Conservation (phyloP, 768 basidiomycete genomes). For the Trametes sanguinea region DNA sequence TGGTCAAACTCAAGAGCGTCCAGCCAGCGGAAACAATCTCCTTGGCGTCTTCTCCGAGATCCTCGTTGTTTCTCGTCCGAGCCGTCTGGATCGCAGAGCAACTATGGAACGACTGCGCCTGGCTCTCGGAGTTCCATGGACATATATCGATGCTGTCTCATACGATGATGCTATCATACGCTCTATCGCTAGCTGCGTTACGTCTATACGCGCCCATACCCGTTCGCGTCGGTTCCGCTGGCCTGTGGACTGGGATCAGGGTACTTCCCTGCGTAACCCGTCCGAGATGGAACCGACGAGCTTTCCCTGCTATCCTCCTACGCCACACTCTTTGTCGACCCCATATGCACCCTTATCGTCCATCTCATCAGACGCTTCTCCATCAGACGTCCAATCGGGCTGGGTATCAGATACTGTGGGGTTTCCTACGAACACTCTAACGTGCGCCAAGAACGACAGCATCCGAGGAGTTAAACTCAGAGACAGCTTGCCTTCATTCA, state of each 20-base stretch:
- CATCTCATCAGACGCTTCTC: not conserved
- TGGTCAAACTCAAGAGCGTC: no score
- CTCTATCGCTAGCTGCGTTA: conserved; percentile 49
- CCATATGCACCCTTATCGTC: no score
- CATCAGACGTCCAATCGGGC: no score
- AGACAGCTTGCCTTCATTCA: conserved; percentile 44
- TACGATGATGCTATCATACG: conserved; percentile 41
- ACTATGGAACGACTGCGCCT: conserved; percentile 59
- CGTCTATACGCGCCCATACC: conserved; percentile 8
- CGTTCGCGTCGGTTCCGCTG: conserved; percentile 21
- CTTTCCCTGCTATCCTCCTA: not conserved
- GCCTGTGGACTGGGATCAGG: conserved; percentile 23
- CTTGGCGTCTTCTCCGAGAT: conserved; percentile 46
- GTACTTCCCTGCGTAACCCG: not conserved
- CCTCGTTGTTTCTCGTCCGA: conserved; percentile 63
- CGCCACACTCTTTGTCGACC: no score
- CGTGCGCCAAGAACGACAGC: conserved; percentile 40
- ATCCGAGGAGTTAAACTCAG: conserved; percentile 31
- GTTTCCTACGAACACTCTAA: conserved; percentile 31
- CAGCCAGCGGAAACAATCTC: no score
- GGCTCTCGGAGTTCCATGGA: conserved; percentile 52
- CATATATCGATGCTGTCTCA: conserved; percentile 52
- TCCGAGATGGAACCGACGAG: not conserved
- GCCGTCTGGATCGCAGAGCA: conserved; percentile 52
- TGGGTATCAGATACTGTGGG: no score